phyloP scores from a whole-genome alignment of 352 stramenopile species.

The Globisporangium barbulae region DNA sequence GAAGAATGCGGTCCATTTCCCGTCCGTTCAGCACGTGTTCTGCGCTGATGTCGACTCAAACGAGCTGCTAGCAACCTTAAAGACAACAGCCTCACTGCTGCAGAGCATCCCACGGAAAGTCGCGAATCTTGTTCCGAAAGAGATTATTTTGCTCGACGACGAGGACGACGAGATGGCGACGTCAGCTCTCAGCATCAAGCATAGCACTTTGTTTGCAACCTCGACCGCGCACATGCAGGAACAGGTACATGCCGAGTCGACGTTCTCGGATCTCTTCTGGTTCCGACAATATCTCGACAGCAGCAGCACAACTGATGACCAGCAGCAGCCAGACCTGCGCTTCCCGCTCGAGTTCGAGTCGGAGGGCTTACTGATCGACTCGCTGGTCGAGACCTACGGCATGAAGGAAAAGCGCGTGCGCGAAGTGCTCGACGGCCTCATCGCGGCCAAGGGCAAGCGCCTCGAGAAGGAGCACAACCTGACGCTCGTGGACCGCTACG shows the following conservation, averaged over 20 bases:
- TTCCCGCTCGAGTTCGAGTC: conserved; percentile 14
- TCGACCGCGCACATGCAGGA: conserved; percentile 26
- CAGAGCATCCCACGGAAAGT: neutral
- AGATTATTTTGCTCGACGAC: conserved; percentile 34
- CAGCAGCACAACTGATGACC: neutral
- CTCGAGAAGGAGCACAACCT: conserved; percentile 49
- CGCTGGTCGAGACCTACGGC: conserved; percentile 44
- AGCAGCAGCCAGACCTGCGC: neutral
- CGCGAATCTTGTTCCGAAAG: neutral
- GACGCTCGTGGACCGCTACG: conserved; percentile 64
- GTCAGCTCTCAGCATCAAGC: neutral
- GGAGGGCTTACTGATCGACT: conserved; percentile 46
- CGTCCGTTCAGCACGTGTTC: conserved; percentile 41
- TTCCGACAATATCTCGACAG: conserved; percentile 35
- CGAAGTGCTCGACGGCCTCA: conserved; percentile 44
- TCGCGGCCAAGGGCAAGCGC: conserved; percentile 41
- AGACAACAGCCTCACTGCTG: neutral
- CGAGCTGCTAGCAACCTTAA: conserved; percentile 2
- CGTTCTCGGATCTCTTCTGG: conserved; percentile 61
- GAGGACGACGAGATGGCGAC: conserved; percentile 21
- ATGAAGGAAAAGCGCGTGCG: conserved; percentile 57
- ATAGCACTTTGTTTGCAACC: conserved; percentile 9
- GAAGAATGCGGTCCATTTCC: conserved; percentile 38
- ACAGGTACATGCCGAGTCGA: conserved; percentile 37
- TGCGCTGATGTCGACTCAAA: conserved; percentile 12